Percentiles rank a stretch among this genome's conserved stretches.
Conservation (phyloP, 805 yeast genomes). For the Vanderwaltozyma polyspora region DNA sequence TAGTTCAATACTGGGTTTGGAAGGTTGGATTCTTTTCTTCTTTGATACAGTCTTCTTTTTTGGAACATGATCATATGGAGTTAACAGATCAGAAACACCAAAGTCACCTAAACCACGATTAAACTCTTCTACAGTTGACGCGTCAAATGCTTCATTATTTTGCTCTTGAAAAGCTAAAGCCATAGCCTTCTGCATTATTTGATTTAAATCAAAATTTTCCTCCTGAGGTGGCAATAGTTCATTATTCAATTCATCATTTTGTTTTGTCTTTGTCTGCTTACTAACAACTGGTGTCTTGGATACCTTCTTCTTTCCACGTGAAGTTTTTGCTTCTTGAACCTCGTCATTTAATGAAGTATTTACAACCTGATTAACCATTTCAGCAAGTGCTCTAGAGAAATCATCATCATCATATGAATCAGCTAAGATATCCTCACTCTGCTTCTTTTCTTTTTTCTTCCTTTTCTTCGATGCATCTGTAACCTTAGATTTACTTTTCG, state of each 20-base stretch:
- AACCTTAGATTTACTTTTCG: not conserved
- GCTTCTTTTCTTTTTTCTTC: slow-evolving; percentile 18
- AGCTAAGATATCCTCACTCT: slow-evolving; percentile 5
- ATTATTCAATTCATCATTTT: slow-evolving; percentile 2
- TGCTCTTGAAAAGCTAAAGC: slow-evolving; percentile 59
- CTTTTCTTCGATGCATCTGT: not conserved
- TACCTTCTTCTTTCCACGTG: not conserved
- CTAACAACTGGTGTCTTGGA: not conserved
- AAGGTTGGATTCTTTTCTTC: slow-evolving; percentile 1
- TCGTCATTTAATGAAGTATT: slow-evolving; percentile 23
- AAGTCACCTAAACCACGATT: slow-evolving; percentile 19
- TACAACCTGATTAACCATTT: slow-evolving; percentile 46
- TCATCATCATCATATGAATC: slow-evolving; percentile 20
- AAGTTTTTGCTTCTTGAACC: slow-evolving; percentile 2
- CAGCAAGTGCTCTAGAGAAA: slow-evolving; percentile 43
- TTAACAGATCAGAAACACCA: slow-evolving; percentile 11
- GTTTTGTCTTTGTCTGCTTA: not conserved
- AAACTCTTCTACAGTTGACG: slow-evolving; percentile 19
- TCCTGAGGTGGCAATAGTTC: slow-evolving; percentile 3
- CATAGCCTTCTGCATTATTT: slow-evolving; percentile 66
- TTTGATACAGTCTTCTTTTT: slow-evolving; percentile 13
- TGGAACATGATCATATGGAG: slow-evolving; percentile 6
- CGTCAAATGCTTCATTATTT: slow-evolving; percentile 9
- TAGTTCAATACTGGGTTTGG: no score
- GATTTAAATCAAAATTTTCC: slow-evolving; percentile 53